Evolutionary conservation across 2,329 filamentous ascomycete species (phyloP).

Genomic region (Tolypocladium capitatum): DNA sequence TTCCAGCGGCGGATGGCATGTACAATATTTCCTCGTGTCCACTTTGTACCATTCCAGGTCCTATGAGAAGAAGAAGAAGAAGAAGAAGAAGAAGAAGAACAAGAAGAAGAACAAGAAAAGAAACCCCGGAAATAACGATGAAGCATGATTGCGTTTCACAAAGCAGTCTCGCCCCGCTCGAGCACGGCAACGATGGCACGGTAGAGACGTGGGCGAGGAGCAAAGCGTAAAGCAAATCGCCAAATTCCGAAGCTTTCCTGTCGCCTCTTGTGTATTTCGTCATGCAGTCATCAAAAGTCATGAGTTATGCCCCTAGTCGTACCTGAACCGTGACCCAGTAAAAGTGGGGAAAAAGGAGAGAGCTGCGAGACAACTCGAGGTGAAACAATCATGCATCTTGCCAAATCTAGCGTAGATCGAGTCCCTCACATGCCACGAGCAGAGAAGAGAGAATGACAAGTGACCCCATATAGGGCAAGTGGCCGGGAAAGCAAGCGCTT

Average conservation of each 20-base stretch:
- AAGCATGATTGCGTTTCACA: not conserved
- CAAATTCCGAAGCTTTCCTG: not conserved
- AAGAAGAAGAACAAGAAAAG: not conserved
- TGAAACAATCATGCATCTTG: not conserved
- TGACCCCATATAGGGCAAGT: not conserved
- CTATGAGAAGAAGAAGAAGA: not conserved
- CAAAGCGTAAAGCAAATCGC: not conserved
- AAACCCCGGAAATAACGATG: not conserved
- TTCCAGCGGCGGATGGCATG: not conserved
- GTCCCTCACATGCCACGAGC: not conserved
- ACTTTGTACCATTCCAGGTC: not conserved
- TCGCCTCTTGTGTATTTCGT: not conserved
- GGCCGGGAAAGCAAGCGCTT: not conserved
- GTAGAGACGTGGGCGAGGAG: not conserved
- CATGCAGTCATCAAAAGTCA: not conserved
- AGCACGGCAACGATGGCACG: not conserved
- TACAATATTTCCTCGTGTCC: not conserved
- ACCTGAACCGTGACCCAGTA: not conserved
- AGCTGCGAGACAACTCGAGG: not conserved
- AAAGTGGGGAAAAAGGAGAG: not conserved
- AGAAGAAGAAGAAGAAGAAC: too few relatives aligned
- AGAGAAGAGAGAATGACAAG: not conserved
- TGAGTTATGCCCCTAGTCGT: not conserved
- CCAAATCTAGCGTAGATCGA: not conserved
- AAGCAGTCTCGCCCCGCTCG: not conserved